phyloP scores from a whole-genome alignment of 1,284 basidiomycete genomes.

The Mycena sp. region DNA sequence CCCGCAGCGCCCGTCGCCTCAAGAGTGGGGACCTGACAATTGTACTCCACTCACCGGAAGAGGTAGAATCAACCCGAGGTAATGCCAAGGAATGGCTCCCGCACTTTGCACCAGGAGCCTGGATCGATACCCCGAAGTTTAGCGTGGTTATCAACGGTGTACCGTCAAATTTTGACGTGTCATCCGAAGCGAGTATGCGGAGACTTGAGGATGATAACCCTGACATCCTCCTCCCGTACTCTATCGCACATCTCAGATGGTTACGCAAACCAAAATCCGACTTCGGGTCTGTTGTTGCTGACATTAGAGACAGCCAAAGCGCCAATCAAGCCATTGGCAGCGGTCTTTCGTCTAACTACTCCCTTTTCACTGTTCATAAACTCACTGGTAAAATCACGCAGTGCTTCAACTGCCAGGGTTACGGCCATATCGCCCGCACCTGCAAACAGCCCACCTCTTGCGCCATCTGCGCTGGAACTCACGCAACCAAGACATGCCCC shows the following conservation, averaged over 20 bases:
- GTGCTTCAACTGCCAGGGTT: too few species aligned
- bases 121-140: background rate
- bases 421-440: too few species aligned
- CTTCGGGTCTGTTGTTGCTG: background rate
- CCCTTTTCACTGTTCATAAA: background rate
- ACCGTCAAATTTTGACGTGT: background rate
- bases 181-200: background rate
- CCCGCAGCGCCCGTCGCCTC: background rate
- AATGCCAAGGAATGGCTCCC: background rate
- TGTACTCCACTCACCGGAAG: background rate
- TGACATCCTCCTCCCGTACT: background rate
- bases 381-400: background rate
- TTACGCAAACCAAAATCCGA: background rate
- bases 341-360: background rate
- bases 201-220: background rate
- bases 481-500: too few species aligned
- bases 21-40: background rate
- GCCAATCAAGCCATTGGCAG: background rate
- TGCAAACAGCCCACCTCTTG: too few species aligned
- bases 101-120: background rate
- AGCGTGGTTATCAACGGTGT: background rate
- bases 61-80: background rate
- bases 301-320: background rate
- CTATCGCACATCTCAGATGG: background rate
- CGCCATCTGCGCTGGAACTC: too few species aligned